Conservation (phyloP, 768 basidiomycete species). For the Hygrophorus russula region DNA sequence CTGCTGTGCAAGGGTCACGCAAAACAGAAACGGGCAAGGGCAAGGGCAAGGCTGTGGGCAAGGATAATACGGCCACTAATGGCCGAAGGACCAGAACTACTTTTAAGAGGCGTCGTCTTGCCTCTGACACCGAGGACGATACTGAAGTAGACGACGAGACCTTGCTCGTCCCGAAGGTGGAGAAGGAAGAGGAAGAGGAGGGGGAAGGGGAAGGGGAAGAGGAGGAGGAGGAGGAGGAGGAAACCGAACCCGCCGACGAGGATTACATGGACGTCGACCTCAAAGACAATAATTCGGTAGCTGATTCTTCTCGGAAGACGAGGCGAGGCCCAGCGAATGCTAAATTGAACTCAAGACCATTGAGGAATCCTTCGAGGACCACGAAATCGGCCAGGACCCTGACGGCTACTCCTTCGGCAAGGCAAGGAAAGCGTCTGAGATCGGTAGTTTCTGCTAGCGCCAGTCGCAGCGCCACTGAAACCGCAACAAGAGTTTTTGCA, state of each 20-base stretch:
- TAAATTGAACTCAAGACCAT: constrained; percentile 10
- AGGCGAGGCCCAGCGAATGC: constrained; percentile 22
- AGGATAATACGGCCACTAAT: background rate
- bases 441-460: constrained; percentile 20
- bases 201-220: constrained; percentile 24
- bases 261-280: constrained; percentile 24
- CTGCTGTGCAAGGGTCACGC: background rate
- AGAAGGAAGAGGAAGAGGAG: constrained; percentile 26
- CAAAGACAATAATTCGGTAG: constrained; percentile 5
- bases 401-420: constrained; percentile 19
- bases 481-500: constrained; percentile 56
- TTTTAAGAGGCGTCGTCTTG: background rate
- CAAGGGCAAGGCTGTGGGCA: constrained; percentile 6
- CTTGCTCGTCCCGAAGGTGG: constrained; percentile 7
- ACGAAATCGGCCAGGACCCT: constrained; percentile 17
- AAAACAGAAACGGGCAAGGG: constrained; percentile 1
- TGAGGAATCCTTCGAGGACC: constrained; percentile 12
- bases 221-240: constrained; percentile 25
- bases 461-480: constrained; percentile 8
- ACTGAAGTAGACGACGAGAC: constrained; percentile 16
- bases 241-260: constrained; percentile 31
- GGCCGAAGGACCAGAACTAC: constrained; percentile 5
- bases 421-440: constrained; percentile 27
- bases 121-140: constrained; percentile 14
- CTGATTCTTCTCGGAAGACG: constrained; percentile 30